A percentile compares a stretch with the other conserved stretches of the same genome.
Conservation (phyloP, 805 yeast genomes). For the Yamadazyma endophytica region DNA sequence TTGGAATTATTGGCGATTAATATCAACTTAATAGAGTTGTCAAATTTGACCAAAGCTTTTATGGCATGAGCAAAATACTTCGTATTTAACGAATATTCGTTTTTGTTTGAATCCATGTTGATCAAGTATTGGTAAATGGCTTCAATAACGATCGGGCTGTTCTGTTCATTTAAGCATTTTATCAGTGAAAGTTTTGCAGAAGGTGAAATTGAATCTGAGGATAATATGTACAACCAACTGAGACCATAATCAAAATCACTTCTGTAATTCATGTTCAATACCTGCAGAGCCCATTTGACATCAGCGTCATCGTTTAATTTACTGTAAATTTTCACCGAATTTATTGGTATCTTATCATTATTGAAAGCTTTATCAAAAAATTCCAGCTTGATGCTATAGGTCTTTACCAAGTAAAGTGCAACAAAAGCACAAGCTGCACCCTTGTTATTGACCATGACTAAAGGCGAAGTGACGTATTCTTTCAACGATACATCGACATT, state of each 20-base stretch:
- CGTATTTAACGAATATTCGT: too few species aligned
- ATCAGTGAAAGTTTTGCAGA: constrained; percentile 31
- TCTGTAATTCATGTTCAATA: constrained; percentile 27
- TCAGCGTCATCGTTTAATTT: constrained; percentile 46
- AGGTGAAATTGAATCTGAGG: constrained; percentile 37
- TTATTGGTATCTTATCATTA: constrained; percentile 46
- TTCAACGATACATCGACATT: constrained; percentile 23
- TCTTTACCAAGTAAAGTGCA: constrained; percentile 21
- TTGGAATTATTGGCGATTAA: constrained; percentile 24
- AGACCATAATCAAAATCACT: constrained; percentile 32
- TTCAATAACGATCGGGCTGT: constrained; percentile 1
- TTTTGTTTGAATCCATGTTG: too few species aligned
- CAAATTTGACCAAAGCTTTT: constrained; percentile 4
- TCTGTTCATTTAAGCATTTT: constrained; percentile 18
- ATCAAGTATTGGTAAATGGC: too few species aligned
- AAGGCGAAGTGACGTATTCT: constrained; percentile 50
- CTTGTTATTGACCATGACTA: constrained; percentile 49
- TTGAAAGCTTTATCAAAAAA: constrained; percentile 16
- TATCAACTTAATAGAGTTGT: constrained; percentile 20
- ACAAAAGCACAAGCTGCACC: constrained; percentile 55
- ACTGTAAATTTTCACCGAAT: constrained; percentile 46
- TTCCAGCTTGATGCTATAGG: constrained; percentile 8
- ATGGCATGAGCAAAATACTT: not conserved
- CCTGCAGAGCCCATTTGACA: constrained; percentile 48
- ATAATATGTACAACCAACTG: constrained; percentile 45